phyloP scores from a whole-genome alignment of 2,329 filamentous ascomycete species.

The Fusarium ambrosium region DNA sequence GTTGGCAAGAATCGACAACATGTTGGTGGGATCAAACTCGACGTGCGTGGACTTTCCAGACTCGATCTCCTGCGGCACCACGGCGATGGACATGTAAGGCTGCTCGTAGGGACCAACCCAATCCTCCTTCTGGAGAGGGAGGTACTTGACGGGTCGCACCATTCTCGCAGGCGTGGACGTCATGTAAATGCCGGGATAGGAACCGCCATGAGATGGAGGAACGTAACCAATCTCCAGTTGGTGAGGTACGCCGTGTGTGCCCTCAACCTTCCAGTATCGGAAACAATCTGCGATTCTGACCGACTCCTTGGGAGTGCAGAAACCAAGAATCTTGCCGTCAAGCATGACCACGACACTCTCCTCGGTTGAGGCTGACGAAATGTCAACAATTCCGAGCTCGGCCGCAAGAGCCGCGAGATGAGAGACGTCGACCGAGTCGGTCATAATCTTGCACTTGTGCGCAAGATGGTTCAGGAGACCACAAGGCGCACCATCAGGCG shows the following conservation, averaged over 20 bases:
- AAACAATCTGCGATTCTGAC: slow-evolving; percentile 86
- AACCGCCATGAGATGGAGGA: slow-evolving; percentile 88
- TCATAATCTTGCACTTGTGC: slow-evolving; percentile 94
- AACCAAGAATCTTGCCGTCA: slow-evolving; percentile 90
- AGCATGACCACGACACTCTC: slow-evolving; percentile 92
- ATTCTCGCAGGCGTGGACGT: slow-evolving; percentile 88
- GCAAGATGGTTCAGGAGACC: slow-evolving; percentile 95
- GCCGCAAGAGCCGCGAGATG: slow-evolving; percentile 79
- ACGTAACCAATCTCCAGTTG: slow-evolving; percentile 94
- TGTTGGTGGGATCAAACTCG: slow-evolving; percentile 94
- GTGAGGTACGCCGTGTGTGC: slow-evolving; percentile 81
- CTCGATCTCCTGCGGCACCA: slow-evolving; percentile 86
- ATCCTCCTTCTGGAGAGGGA: slow-evolving; percentile 87
- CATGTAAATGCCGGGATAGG: slow-evolving; percentile 96
- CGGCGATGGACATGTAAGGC: slow-evolving; percentile 98
- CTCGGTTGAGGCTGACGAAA: slow-evolving; percentile 81
- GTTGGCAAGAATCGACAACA: slow-evolving; percentile 96
- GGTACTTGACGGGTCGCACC: slow-evolving; percentile 92
- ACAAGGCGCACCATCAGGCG: slow-evolving; percentile 94
- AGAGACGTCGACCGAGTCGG: slow-evolving; percentile 79
- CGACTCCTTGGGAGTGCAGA: slow-evolving; percentile 88
- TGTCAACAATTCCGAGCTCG: slow-evolving; percentile 82
- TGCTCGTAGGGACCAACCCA: slow-evolving; percentile 95
- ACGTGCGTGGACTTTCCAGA: slow-evolving; percentile 94
- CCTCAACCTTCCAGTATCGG: slow-evolving; percentile 95